These are phyloP conservation scores for Peniophora sp. DNA, from an alignment of 1,284 basidiomycete species.

Conservation along the genomic window DNA sequence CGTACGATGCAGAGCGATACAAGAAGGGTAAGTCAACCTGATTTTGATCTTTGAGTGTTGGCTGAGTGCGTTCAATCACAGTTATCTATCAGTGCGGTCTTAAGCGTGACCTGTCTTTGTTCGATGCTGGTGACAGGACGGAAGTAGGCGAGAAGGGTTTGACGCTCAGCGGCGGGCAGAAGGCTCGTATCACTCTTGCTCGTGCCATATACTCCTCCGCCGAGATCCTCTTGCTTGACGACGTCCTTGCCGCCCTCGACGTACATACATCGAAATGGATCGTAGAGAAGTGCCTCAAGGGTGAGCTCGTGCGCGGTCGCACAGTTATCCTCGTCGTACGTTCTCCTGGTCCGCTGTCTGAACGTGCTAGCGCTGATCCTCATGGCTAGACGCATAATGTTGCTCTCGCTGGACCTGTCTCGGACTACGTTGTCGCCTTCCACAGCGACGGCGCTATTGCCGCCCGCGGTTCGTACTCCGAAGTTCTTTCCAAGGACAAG, in stretches of 20 bases:
- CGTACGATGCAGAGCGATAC: slow-evolving; percentile 33
- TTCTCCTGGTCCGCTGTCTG: slow-evolving; percentile 22
- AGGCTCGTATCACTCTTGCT: slow-evolving; percentile 69
- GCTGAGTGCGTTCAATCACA: slow-evolving; percentile 9
- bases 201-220: slow-evolving; percentile 62
- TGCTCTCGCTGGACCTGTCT: slow-evolving; percentile 50
- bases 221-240: slow-evolving; percentile 55
- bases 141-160: slow-evolving; percentile 65
- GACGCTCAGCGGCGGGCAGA: slow-evolving; percentile 64
- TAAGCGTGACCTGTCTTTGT: slow-evolving; percentile 53
- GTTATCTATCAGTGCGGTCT: slow-evolving; percentile 60
- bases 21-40: slow-evolving; percentile 26
- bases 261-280: slow-evolving; percentile 71
- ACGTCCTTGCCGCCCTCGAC: slow-evolving; percentile 53
- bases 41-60: not conserved
- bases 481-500: slow-evolving; percentile 33
- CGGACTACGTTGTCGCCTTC: slow-evolving; percentile 60
- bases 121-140: slow-evolving; percentile 67
- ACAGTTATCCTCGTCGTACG: slow-evolving; percentile 69
- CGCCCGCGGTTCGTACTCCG: slow-evolving; percentile 38
- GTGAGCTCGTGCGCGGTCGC: slow-evolving; percentile 59
- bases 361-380: slow-evolving; percentile 19
- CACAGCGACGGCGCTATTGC: slow-evolving; percentile 40
- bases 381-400: slow-evolving; percentile 55
- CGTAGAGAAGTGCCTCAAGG: slow-evolving; percentile 68